Base-by-base conservation (phyloP, 305 asterid genomes). In the Caryopteris hybrid region DNA sequence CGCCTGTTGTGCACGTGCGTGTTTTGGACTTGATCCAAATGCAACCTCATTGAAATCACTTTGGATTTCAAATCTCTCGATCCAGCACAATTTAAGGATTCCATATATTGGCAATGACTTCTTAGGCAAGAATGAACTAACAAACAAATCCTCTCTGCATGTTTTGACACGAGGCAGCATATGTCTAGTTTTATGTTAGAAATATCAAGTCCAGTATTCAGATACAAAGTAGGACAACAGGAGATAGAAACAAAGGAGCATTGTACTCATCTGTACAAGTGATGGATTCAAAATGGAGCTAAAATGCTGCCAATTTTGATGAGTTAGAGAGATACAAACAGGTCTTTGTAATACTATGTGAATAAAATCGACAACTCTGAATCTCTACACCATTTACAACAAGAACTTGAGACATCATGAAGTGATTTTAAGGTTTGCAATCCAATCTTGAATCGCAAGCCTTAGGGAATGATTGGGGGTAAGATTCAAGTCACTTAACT, bases 361-460 rank as follows among this genome's bases (percentile, higher is more conserved):
- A 39, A 13, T 23, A 21, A n/a, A 64, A 6, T 25, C 31, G 14
- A 38, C 60, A 64, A 38, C 23, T 65, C 29, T 17, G 1, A 29
- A 7, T 20, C 13, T 59, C 48, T 12, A 52, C 64, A 73, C 23
- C 16, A 33, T 72, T 71, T 64, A 68, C 77, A 64, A 14, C 67
- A 22, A 34, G 6, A 50, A 54, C 13, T 34, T 3, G 16, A 64
- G 9, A 6, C 54, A 61, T 57, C 31, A 42, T 13, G 61, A 48
- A 56, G 66, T 21, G 41, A 68, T 62, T 56, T 73, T 21, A 46
- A 69, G 74, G 74, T 79, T 83, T 75, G 76, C 85, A 80, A 89
- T 69, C 98, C 96, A 92, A 34, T 89, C 96, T 73, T 80, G 88
- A 79, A 89, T 89, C 48, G 85, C 87, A 38, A 78, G 81, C 61